These are phyloP conservation scores for Annulohypoxylon moriforme DNA, from an alignment of 495 filamentous ascomycete species.

Conservation along the genomic window DNA sequence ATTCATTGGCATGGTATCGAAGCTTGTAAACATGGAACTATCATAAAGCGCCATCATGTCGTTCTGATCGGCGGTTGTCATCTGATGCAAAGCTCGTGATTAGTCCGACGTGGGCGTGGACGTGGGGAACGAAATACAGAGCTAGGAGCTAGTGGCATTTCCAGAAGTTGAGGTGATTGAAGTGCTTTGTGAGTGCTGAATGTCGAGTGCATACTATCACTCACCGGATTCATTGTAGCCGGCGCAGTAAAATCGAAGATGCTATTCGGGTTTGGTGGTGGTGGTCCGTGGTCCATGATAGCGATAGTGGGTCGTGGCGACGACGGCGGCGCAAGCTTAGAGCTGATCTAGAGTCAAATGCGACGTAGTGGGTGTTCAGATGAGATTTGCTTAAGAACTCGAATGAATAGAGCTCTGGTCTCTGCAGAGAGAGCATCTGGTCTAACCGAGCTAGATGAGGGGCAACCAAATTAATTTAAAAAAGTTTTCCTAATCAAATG, in stretches of 20 bases:
- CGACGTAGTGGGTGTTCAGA: conserved; percentile 24
- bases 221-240: conserved; percentile 44
- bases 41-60: conserved; percentile 57
- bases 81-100: conserved; percentile 40
- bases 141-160: conserved; percentile 11
- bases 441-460: conserved; percentile 18
- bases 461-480: conserved; percentile 1
- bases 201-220: conserved; percentile 27
- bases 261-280: conserved; percentile 45
- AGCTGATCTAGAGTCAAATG: conserved; percentile 33
- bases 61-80: conserved; percentile 49
- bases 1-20: conserved; percentile 55
- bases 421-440: conserved; percentile 41
- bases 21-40: conserved; percentile 49
- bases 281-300: conserved; percentile 55
- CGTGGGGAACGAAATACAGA: neutral
- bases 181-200: neutral
- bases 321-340: conserved; percentile 28
- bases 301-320: conserved; percentile 34
- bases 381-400: conserved; percentile 18
- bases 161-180: neutral
- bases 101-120: conserved; percentile 16
- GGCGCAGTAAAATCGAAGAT: conserved; percentile 50
- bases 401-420: conserved; percentile 24
- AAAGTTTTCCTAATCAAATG: conserved; percentile 1